Conservation (phyloP, 75 land plant species). For the Ceratopteris richardii region DNA sequence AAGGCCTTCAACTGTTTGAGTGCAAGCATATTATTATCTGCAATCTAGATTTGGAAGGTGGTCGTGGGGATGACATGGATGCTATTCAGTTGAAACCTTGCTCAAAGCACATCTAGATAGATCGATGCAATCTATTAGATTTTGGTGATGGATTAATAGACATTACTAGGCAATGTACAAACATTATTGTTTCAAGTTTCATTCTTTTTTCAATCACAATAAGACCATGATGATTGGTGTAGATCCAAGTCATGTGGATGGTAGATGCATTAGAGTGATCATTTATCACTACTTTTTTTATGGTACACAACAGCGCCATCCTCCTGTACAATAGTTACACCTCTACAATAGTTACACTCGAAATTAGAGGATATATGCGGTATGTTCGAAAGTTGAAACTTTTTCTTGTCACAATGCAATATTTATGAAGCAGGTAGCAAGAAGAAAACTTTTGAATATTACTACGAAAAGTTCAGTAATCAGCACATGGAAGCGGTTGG, state of each 20-base stretch:
- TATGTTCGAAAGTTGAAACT: constrained; percentile 94
- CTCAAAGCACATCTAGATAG: constrained; percentile 93
- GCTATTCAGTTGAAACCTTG: constrained; percentile 93
- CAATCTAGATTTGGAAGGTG: constrained; percentile 86
- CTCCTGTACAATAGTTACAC: constrained; percentile 94
- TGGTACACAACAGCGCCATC: constrained; percentile 91
- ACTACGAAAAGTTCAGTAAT: constrained; percentile 66
- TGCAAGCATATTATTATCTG: constrained; percentile 96
- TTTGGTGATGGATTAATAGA: constrained; percentile 96
- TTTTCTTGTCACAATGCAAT: constrained; percentile 87
- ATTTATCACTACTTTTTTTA: constrained; percentile 98
- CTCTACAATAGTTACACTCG: constrained; percentile 95
- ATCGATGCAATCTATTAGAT: constrained; percentile 77
- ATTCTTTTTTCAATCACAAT: constrained; percentile 51
- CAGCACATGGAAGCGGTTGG: no score
- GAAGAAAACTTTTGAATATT: constrained; percentile 62
- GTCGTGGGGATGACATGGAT: constrained; percentile 90
- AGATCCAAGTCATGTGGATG: constrained; percentile 55
- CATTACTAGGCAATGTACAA: constrained; percentile 77
- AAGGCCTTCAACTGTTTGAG: constrained; percentile 79
- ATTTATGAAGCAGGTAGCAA: constrained; percentile 91
- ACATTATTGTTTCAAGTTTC: constrained; percentile 87
- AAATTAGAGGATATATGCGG: constrained; percentile 92
- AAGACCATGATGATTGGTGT: constrained; percentile 95
- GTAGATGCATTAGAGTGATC: constrained; percentile 76